phyloP scores from a whole-genome alignment of 2,329 filamentous ascomycete species.

The Decorospora gaudefroyi region DNA sequence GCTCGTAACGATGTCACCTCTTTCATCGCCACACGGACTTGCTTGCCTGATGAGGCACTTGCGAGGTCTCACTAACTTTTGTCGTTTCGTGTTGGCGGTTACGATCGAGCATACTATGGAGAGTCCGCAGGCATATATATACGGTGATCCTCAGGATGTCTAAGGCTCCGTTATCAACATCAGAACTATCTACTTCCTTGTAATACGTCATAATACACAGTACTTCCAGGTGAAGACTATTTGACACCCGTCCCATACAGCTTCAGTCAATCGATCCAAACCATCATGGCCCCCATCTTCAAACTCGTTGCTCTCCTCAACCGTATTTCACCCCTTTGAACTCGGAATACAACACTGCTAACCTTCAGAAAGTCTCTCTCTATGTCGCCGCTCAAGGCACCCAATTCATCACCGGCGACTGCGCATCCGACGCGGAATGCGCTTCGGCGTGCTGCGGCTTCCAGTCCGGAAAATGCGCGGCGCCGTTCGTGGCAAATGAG shows the following conservation, averaged over 20 bases:
- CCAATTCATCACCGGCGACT: slow-evolving; percentile 40
- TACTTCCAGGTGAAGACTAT: slow-evolving; percentile 28
- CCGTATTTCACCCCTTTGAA: slow-evolving; percentile 13
- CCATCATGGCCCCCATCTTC: slow-evolving; percentile 35
- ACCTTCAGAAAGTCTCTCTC: slow-evolving; percentile 29
- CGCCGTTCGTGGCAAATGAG: slow-evolving; percentile 42
- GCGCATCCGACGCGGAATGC: slow-evolving; percentile 36
- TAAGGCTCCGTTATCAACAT: slow-evolving; percentile 9
- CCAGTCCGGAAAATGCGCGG: slow-evolving; percentile 42
- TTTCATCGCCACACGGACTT: slow-evolving; percentile 17
- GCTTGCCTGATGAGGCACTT: slow-evolving; percentile 17
- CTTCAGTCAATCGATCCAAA: not conserved
- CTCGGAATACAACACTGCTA: not conserved
- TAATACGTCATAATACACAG: slow-evolving; percentile 3
- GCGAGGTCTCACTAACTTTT: slow-evolving; percentile 17
- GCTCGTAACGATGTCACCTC: slow-evolving; percentile 13
- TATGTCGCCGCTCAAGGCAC: slow-evolving; percentile 33
- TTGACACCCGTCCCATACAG: not conserved
- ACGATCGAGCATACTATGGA: too few species aligned
- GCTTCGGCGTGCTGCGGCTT: slow-evolving; percentile 34
- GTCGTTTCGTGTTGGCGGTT: slow-evolving; percentile 31
- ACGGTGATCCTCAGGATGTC: slow-evolving; percentile 7
- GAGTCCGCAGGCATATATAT: too few species aligned
- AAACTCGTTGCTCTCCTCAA: slow-evolving; percentile 32
- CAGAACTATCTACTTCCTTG: not conserved